These are phyloP conservation scores for Penicillium canescens DNA, from an alignment of 495 filamentous ascomycete species.

Conservation along the genomic window DNA sequence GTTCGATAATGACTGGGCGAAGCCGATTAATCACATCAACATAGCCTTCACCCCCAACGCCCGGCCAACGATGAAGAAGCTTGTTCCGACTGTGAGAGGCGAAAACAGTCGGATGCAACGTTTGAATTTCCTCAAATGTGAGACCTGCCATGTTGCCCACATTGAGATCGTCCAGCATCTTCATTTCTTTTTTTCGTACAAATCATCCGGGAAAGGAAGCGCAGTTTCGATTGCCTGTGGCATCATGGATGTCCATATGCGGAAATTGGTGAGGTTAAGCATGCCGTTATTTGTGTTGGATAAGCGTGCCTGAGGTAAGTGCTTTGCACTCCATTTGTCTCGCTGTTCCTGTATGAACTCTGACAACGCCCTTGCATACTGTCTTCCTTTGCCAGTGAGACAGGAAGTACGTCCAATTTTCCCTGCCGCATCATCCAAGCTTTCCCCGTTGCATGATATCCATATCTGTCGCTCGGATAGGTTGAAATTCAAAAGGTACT, in stretches of 20 bases:
- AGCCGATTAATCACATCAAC: constrained; percentile 95
- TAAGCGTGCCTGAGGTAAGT: constrained; percentile 84
- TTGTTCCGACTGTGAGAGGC: constrained; percentile 73
- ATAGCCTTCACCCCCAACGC: constrained; percentile 93
- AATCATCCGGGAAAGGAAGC: constrained; percentile 87
- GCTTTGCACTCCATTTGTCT: constrained; percentile 68
- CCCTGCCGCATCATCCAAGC: constrained; percentile 72
- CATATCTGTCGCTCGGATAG: constrained; percentile 93
- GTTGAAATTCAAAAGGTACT: constrained; percentile 95
- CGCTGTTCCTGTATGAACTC: constrained; percentile 76
- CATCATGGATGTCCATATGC: constrained; percentile 98
- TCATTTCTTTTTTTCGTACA: constrained; percentile 97
- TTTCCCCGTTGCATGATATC: constrained; percentile 94
- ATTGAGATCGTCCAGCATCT: constrained; percentile 96
- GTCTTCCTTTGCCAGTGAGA: constrained; percentile 70
- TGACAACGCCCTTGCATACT: constrained; percentile 71
- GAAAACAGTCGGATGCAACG: constrained; percentile 74
- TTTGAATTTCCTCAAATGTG: constrained; percentile 86
- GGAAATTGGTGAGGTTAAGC: too few species aligned
- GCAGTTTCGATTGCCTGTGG: constrained; percentile 81
- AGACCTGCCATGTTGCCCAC: constrained; percentile 89
- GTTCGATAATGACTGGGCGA: constrained; percentile 90
- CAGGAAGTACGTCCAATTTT: constrained; percentile 85
- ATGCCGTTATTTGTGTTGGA: too few species aligned
- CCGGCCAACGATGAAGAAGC: constrained; percentile 90